Evolutionary conservation across 2,329 filamentous ascomycete genomes (phyloP).

Genomic region (Aspergillus amoenus): DNA sequence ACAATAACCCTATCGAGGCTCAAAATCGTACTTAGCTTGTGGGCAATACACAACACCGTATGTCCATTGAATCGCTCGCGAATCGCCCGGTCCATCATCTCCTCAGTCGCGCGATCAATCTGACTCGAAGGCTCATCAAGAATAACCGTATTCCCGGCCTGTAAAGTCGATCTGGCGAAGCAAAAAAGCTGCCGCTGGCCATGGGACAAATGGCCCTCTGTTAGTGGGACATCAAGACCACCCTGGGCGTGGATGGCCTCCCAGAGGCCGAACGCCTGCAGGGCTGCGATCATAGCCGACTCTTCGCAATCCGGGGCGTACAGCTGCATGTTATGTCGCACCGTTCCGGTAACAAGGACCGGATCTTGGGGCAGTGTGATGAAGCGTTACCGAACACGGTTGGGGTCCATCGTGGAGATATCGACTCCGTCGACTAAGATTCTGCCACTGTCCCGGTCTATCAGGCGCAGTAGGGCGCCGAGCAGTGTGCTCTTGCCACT

Average conservation of each 20-base stretch:
- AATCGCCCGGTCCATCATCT: too few relatives aligned
- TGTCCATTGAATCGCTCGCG: too few relatives aligned
- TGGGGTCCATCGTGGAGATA: background rate
- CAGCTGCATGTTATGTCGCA: background rate
- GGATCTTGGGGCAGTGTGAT: background rate
- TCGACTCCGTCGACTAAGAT: background rate
- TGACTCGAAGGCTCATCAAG: conserved; percentile 9
- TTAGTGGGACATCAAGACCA: background rate
- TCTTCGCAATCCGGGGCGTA: background rate
- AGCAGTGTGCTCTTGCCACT: background rate
- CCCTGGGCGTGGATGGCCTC: background rate
- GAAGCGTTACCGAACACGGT: background rate
- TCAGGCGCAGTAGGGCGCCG: background rate
- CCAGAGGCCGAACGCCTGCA: background rate
- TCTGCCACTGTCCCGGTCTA: background rate
- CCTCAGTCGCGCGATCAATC: too few relatives aligned
- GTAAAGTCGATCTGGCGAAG: background rate
- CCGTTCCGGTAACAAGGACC: background rate
- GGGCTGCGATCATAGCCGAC: background rate
- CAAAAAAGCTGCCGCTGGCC: conserved; percentile 1
- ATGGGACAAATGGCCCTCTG: background rate
- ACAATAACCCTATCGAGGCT: too few relatives aligned
- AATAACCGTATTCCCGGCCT: background rate
- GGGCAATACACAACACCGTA: too few relatives aligned
- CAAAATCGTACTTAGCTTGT: too few relatives aligned